Evolutionary conservation across 495 filamentous ascomycete species (phyloP).

Genomic region (Apodospora peruviana): DNA sequence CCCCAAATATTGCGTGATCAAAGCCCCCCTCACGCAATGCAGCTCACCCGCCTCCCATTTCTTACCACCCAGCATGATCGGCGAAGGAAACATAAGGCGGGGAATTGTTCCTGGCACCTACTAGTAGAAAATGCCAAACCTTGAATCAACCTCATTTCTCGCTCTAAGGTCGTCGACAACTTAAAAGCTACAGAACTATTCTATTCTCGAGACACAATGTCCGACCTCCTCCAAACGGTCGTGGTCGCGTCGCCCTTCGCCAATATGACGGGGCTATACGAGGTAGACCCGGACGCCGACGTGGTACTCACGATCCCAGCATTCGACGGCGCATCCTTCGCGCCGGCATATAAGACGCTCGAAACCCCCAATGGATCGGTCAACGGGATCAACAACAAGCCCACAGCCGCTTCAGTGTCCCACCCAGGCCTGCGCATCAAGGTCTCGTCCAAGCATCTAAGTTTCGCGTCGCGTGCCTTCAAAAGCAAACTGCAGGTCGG

Average conservation of each 20-base stretch:
- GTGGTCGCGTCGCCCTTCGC: constrained; percentile 22
- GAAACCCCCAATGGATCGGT: too few relatives aligned
- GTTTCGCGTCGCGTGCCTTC: constrained; percentile 44
- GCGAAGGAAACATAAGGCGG: too few relatives aligned
- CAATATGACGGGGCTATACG: constrained; percentile 23
- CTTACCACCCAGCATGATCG: neutral
- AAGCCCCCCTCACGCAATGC: constrained; percentile 2
- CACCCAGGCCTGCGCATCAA: constrained; percentile 27
- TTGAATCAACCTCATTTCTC: too few relatives aligned
- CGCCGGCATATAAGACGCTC: constrained; percentile 6
- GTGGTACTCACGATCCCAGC: constrained; percentile 21
- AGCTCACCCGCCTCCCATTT: neutral
- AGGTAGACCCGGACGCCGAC: constrained; percentile 27
- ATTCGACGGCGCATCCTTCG: constrained; percentile 1
- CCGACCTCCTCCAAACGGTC: constrained; percentile 15
- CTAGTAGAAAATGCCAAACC: too few relatives aligned
- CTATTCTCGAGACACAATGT: too few relatives aligned
- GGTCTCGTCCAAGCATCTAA: constrained; percentile 49
- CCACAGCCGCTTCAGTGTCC: constrained; percentile 3
- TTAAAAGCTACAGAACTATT: too few relatives aligned
- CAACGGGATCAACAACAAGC: too few relatives aligned
- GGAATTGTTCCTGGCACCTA: too few relatives aligned
- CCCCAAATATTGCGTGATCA: constrained; percentile 1
- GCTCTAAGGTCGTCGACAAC: too few relatives aligned
- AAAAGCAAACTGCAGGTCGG: constrained; percentile 26